Evolutionary conservation across 306 rosid genomes (phyloP).

Genomic region (Vigna unguiculata): DNA sequence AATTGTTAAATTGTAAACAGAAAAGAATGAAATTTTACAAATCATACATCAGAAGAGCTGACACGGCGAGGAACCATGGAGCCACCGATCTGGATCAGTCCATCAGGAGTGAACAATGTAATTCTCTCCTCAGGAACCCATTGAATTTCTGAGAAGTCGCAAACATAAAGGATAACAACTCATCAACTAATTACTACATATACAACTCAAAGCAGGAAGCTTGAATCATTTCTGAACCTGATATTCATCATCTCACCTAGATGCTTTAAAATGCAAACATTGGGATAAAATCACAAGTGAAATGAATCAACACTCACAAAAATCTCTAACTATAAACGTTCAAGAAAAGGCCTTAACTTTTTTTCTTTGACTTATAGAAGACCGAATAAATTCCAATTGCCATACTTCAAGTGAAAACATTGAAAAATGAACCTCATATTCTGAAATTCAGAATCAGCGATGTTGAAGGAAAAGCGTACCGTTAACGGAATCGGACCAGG

Average conservation of each 20-base stretch:
- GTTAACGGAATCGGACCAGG: slow-evolving; percentile 67
- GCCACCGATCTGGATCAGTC: slow-evolving; percentile 93
- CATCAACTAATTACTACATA: not conserved
- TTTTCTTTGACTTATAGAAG: not conserved
- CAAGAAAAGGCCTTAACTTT: not conserved
- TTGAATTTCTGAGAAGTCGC: slow-evolving; percentile 72
- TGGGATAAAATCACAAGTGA: not conserved
- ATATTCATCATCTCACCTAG: not conserved
- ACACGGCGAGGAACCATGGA: slow-evolving; percentile 76
- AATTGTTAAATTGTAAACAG: not conserved
- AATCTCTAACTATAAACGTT: not conserved
- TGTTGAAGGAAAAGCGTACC: slow-evolving; percentile 48
- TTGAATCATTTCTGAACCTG: not conserved
- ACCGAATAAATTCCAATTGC: not conserved
- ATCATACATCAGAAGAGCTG: slow-evolving; percentile 69
- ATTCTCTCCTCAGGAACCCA: slow-evolving; percentile 85
- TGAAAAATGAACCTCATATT: not conserved
- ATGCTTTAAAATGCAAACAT: slow-evolving; percentile 11
- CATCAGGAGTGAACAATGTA: slow-evolving; percentile 92
- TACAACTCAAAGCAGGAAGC: not conserved
- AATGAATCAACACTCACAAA: not conserved
- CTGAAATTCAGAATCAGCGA: not conserved
- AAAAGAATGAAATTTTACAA: slow-evolving; percentile 20
- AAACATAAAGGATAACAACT: slow-evolving; percentile 30
- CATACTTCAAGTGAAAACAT: not conserved